Percentiles rank a stretch among this genome's conserved stretches.
Conservation (phyloP, 345 rosid genomes). For the Aquilaria sinensis region DNA sequence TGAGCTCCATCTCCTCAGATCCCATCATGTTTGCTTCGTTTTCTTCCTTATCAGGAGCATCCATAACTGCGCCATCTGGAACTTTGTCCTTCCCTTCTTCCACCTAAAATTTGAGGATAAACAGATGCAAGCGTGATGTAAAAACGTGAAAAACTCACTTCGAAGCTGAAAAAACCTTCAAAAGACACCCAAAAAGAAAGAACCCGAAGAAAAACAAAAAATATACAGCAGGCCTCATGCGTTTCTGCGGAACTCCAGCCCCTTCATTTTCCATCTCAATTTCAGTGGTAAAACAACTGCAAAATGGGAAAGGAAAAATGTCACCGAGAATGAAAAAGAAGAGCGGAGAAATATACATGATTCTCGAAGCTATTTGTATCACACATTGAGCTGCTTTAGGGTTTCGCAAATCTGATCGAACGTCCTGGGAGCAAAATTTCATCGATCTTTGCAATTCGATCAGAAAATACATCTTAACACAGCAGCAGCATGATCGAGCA, state of each 20-base stretch:
- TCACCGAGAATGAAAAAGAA: no score
- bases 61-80: conserved; percentile 25
- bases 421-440: no score
- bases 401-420: no score
- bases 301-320: not conserved
- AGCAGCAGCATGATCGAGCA: no score
- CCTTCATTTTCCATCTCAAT: conserved; percentile 40
- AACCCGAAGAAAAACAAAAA: not conserved
- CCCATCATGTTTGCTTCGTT: conserved; percentile 37
- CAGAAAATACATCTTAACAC: no score
- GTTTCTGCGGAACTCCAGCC: conserved; percentile 44
- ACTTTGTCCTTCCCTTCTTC: conserved; percentile 39
- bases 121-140: not conserved
- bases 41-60: conserved; percentile 46
- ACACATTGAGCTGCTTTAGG: no score
- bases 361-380: no score
- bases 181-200: conserved; percentile 2
- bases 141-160: conserved; percentile 8
- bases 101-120: conserved; percentile 23
- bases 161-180: no score
- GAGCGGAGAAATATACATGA: no score
- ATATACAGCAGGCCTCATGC: conserved; percentile 53
- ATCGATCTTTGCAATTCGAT: no score
- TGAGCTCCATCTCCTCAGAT: conserved; percentile 80
- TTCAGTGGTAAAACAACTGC: not conserved